A percentile compares a stretch with the other conserved stretches of the same genome.
phyloP scores from a whole-genome alignment of 805 yeast genomes.

The Pichia cephalocereana region DNA sequence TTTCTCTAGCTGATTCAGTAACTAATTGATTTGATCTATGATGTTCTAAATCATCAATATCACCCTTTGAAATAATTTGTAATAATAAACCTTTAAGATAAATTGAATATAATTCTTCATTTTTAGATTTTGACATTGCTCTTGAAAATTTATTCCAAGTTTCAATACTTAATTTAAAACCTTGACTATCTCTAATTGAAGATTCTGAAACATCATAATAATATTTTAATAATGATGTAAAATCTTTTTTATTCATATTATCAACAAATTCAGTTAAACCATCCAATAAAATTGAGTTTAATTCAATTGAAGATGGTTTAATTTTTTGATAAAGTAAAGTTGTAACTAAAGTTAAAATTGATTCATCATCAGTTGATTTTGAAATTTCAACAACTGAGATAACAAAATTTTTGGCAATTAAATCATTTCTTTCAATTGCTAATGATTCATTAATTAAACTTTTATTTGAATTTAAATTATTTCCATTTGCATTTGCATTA shows the following conservation, averaged over 20 bases:
- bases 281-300: constrained; percentile 46
- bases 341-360: constrained; percentile 68
- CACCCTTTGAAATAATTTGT: constrained; percentile 68
- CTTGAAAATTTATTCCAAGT: constrained; percentile 41
- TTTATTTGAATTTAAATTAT: constrained; percentile 4
- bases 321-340: constrained; percentile 78
- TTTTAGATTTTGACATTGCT: constrained; percentile 22
- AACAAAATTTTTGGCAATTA: constrained; percentile 55
- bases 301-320: constrained; percentile 35
- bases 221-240: constrained; percentile 49
- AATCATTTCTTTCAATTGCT: constrained; percentile 18
- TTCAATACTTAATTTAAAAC: constrained; percentile 16
- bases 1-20: constrained; percentile 60
- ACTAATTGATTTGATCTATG: constrained; percentile 73
- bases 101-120: constrained; percentile 40
- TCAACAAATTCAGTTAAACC: constrained; percentile 60
- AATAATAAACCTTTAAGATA: constrained; percentile 61
- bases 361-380: constrained; percentile 54
- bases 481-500: constrained; percentile 1
- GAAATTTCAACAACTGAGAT: constrained; percentile 61
- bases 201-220: constrained; percentile 41
- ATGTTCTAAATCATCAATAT: constrained; percentile 59
- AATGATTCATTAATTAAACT: constrained; percentile 12
- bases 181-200: constrained; percentile 32
- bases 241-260: constrained; percentile 55